phyloP scores from a whole-genome alignment of 1,284 basidiomycete genomes.

The Cutaneotrichosporon daszewskae region DNA sequence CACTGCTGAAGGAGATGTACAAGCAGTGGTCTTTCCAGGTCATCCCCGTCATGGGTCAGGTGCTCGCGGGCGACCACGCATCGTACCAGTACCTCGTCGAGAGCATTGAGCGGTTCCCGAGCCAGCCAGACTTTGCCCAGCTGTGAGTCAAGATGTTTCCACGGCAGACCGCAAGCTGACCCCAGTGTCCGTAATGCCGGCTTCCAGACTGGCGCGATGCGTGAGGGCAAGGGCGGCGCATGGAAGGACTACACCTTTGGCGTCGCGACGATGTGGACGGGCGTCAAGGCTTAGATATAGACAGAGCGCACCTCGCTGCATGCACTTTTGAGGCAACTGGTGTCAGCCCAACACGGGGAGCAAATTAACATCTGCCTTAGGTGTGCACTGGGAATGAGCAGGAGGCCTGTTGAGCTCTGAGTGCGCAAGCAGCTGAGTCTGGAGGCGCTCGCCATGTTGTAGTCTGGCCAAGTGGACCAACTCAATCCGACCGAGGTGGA shows the following conservation, averaged over 20 bases:
- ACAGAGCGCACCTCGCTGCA: too few relatives aligned
- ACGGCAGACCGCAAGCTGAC: neutral
- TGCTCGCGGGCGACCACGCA: conserved; percentile 88
- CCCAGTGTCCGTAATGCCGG: conserved; percentile 57
- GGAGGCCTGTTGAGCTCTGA: too few relatives aligned
- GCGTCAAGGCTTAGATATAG: conserved; percentile 57
- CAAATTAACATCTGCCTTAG: too few relatives aligned
- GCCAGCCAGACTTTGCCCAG: conserved; percentile 79
- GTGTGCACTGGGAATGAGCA: too few relatives aligned
- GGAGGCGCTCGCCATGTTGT: too few relatives aligned
- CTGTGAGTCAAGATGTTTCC: conserved; percentile 59
- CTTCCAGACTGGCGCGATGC: conserved; percentile 65
- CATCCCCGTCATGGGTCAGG: conserved; percentile 88
- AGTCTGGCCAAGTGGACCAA: too few relatives aligned
- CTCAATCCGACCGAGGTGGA: too few relatives aligned
- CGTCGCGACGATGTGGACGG: conserved; percentile 76
- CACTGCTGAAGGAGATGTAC: conserved; percentile 80
- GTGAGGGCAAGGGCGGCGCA: conserved; percentile 73
- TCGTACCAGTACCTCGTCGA: conserved; percentile 98
- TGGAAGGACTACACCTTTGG: conserved; percentile 84
- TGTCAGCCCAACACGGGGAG: too few relatives aligned
- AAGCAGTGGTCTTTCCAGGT: conserved; percentile 95
- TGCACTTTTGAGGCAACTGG: too few relatives aligned
- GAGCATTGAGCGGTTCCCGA: conserved; percentile 91
- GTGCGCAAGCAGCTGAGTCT: too few relatives aligned